Evolutionary conservation across 768 basidiomycete genomes (phyloP), one percentile per base, ranked within the genome.

Genomic region (Boletellus sp.): DNA sequence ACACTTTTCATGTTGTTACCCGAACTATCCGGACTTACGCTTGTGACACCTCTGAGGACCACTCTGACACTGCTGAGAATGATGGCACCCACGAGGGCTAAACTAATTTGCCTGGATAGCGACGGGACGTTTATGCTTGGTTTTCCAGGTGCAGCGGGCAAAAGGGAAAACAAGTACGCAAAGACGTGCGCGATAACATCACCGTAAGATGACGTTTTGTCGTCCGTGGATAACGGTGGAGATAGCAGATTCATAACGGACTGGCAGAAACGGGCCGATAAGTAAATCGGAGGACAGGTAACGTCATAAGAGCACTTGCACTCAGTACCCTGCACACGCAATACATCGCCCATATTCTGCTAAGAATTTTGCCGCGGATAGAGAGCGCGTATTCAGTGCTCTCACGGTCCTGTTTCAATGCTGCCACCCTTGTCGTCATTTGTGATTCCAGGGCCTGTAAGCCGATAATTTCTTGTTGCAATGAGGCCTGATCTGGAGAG

Each of bases 1-100:
- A n/a, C 1, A 20, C 17, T 17, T 17, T 41, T 28, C 37, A 26
- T 38, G 24, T 16, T 36, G 17, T 42, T 26, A 40, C n/a, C n/a
- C n/a, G 43, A 43, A 56, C 38, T 41, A 36, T 44, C 40, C 42
- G 26, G 3, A 59, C 73, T 52, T 49, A 78, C 85, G 57, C 81
- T 70, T 0, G 84, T 81, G 20, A 84, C 88, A 12, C 84, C 84
- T 16, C 74, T 71, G 55, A 93, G 68, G 5, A 92, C 86, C 4
- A 80, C 71, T 28, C 87, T 73, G 31, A 93, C 77, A 51, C 84
- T 88, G 41, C 78, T 83, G 16, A 88, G 58, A 50, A 93, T 86
- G 62, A 93, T 87, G 41, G 80, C 68, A 13, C 90, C 90, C 24
- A 91, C 85, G 13, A 93, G 74, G 1, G 74, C 70, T 8, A 92